Conservation (phyloP, 805 yeast species). For the Pichia rugopelliculosa region DNA sequence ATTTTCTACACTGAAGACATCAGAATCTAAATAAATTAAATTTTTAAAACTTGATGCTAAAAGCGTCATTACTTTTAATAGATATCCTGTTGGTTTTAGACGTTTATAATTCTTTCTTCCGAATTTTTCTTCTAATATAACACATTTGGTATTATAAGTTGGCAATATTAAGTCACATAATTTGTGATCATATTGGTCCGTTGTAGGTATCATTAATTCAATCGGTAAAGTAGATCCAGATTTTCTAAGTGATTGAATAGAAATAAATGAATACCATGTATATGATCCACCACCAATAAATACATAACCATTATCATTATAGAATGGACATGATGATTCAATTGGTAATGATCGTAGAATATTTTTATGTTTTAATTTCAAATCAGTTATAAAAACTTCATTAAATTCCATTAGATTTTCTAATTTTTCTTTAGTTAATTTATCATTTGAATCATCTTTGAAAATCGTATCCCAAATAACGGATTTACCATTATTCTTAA, state of each 20-base stretch:
- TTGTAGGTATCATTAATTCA: constrained; percentile 16
- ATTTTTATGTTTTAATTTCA: constrained; percentile 40
- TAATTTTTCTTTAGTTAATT: constrained; percentile 6
- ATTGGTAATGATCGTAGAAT: constrained; percentile 41
- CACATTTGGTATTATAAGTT: constrained; percentile 34
- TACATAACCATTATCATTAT: constrained; percentile 28
- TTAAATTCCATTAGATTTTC: constrained; percentile 21
- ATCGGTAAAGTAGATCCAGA: constrained; percentile 36
- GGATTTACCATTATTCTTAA: constrained; percentile 17
- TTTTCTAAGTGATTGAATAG: constrained; percentile 35
- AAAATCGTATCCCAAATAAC: constrained; percentile 18
- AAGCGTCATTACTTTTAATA: constrained; percentile 36
- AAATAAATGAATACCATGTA: constrained; percentile 34
- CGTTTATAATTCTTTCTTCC: constrained; percentile 21
- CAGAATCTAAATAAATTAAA: constrained; percentile 40
- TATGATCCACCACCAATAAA: constrained; percentile 39
- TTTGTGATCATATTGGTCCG: constrained; percentile 10
- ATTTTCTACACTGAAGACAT: constrained; percentile 36
- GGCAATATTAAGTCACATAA: constrained; percentile 34
- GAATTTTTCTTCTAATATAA: constrained; percentile 31
- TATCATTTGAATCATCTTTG: constrained; percentile 15
- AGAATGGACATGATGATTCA: constrained; percentile 22
- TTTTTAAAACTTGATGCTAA: constrained; percentile 40
- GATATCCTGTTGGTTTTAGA: constrained; percentile 29
- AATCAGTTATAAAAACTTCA: constrained; percentile 35